Conservation (phyloP, 768 basidiomycete species). For the Termitomyces sp. region DNA sequence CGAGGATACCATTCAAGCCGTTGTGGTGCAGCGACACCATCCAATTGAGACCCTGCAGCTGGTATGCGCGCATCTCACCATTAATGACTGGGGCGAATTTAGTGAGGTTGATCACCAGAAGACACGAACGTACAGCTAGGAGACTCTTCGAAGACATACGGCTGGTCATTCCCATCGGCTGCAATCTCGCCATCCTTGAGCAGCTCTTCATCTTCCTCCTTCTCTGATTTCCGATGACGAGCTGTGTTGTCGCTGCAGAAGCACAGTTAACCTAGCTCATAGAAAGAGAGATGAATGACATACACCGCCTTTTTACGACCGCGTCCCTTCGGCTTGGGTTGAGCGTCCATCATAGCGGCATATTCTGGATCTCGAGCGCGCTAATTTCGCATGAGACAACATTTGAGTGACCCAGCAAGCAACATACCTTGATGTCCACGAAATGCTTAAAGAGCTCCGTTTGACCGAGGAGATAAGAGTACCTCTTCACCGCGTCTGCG, state of each 20-base stretch:
- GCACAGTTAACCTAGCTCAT: not conserved
- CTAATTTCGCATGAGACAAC: conserved; percentile 30
- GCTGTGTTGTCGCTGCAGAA: conserved; percentile 60
- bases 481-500: conserved; percentile 91
- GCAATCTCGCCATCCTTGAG: conserved; percentile 81
- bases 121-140: conserved; percentile 65
- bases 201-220: conserved; percentile 97
- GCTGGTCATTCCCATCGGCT: conserved; percentile 80
- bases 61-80: conserved; percentile 89
- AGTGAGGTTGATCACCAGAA: not conserved
- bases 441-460: conserved; percentile 98
- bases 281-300: conserved; percentile 19
- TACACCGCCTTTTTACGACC: conserved; percentile 80
- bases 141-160: conserved; percentile 92
- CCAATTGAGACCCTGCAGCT: conserved; percentile 95
- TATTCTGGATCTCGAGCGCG: conserved; percentile 90
- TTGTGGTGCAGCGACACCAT: conserved; percentile 96
- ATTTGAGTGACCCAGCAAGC: not conserved
- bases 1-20: conserved; percentile 93
- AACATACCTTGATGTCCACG: conserved; percentile 83
- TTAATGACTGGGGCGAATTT: conserved; percentile 59
- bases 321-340: conserved; percentile 80
- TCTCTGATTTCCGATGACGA: conserved; percentile 93
- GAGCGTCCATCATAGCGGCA: conserved; percentile 81
- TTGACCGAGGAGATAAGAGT: conserved; percentile 96